These are phyloP conservation scores for Hyaloperonospora arabidopsidis DNA, from an alignment of 352 stramenopile genomes.

Conservation along the genomic window DNA sequence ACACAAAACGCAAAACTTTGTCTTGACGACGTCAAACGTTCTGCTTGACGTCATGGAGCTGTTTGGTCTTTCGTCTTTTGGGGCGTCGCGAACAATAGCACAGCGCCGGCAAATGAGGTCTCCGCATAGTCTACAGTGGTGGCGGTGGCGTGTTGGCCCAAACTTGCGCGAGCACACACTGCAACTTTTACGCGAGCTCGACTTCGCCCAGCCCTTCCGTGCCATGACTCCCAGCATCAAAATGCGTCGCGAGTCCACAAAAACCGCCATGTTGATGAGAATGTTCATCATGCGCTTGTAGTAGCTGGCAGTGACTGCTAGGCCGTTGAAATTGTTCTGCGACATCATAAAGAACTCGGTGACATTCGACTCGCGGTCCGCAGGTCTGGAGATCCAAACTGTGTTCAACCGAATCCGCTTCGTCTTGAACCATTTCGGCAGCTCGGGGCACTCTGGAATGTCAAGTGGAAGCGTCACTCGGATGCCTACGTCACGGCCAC, in stretches of 20 bases:
- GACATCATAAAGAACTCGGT: constrained; percentile 60
- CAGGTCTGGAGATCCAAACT: constrained; percentile 42
- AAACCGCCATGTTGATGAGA: constrained; percentile 50
- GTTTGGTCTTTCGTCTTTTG: constrained; percentile 21
- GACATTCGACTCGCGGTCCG: constrained; percentile 23
- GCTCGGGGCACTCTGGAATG: constrained; percentile 49
- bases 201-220: constrained; percentile 43
- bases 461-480: constrained; percentile 59
- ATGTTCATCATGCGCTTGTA: constrained; percentile 56
- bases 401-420: constrained; percentile 49
- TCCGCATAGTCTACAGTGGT: constrained; percentile 74
- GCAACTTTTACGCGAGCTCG: constrained; percentile 39
- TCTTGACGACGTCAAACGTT: constrained; percentile 52
- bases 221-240: constrained; percentile 40
- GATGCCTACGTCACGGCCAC: constrained; percentile 53
- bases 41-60: constrained; percentile 18
- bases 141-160: constrained; percentile 46
- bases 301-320: constrained; percentile 29
- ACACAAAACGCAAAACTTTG: constrained; percentile 62
- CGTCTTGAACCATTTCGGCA: constrained; percentile 44
- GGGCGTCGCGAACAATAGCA: constrained; percentile 44
- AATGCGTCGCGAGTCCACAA: constrained; percentile 57
- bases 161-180: constrained; percentile 62
- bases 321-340: constrained; percentile 48
- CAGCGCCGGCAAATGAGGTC: constrained; percentile 74